phyloP scores from a whole-genome alignment of 345 rosid genomes.

The Pelargonium nanum region DNA sequence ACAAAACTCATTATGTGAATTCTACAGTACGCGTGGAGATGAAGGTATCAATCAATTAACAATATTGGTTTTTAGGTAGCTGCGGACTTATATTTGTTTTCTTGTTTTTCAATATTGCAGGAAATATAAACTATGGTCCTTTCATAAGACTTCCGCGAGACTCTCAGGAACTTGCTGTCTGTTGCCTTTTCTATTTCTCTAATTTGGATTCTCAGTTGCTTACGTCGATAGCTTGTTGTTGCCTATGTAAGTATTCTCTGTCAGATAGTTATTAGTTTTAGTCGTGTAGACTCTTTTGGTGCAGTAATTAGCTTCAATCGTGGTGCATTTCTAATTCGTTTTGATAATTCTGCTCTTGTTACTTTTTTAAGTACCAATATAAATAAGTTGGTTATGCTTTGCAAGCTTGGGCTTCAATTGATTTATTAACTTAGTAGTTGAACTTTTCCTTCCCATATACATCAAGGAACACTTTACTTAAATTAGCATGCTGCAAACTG shows the following conservation, averaged over 20 bases:
- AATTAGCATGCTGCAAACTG: too few species aligned
- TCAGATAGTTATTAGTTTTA: slow-evolving; percentile 1
- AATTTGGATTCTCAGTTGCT: slow-evolving; percentile 35
- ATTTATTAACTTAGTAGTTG: too few species aligned
- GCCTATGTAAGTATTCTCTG: slow-evolving; percentile 43
- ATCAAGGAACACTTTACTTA: too few species aligned
- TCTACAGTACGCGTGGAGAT: slow-evolving; percentile 36
- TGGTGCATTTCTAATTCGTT: not conserved
- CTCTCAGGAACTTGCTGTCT: slow-evolving; percentile 54
- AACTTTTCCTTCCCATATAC: too few species aligned
- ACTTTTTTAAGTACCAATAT: not conserved
- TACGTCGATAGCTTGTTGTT: slow-evolving; percentile 55
- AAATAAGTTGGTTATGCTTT: too few species aligned
- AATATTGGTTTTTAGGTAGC: slow-evolving; percentile 4
- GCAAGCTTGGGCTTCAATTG: too few species aligned
- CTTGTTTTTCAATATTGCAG: slow-evolving; percentile 20
- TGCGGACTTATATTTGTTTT: not conserved
- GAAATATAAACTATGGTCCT: slow-evolving; percentile 50
- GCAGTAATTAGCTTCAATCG: not conserved
- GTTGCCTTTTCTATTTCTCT: slow-evolving; percentile 59
- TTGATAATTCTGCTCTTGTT: not conserved
- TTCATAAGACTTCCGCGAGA: slow-evolving; percentile 54
- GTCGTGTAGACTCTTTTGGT: not conserved
- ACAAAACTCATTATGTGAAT: slow-evolving; percentile 37
- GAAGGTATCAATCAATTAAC: slow-evolving; percentile 33